Evolutionary conservation across 129 eudicot genomes (phyloP).

Genomic region (Deinandra increscens): DNA sequence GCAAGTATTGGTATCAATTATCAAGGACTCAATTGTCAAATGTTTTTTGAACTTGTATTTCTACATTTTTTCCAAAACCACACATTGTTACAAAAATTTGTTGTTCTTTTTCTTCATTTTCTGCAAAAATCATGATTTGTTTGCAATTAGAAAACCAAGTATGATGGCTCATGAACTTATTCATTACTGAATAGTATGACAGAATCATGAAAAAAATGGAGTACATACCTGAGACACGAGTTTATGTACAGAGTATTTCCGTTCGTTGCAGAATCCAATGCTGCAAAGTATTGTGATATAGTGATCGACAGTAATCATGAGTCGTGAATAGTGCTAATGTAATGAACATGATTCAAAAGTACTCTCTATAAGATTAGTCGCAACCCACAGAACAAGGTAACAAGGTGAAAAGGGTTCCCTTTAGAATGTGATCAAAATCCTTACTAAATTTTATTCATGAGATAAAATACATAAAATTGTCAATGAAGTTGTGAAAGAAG

Average conservation of each 20-base stretch:
- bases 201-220: slow-evolving; percentile 6
- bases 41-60: background rate
- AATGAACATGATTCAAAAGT: slow-evolving; percentile 11
- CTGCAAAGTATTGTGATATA: slow-evolving; percentile 44
- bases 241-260: slow-evolving; percentile 90
- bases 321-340: background rate
- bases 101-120: background rate
- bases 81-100: background rate
- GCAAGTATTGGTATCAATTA: background rate
- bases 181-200: slow-evolving; percentile 2
- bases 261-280: slow-evolving; percentile 85
- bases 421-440: background rate
- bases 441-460: background rate
- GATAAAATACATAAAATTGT: background rate
- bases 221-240: slow-evolving; percentile 84
- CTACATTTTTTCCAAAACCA: background rate
- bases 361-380: background rate
- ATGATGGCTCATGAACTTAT: background rate
- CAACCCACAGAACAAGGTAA: background rate
- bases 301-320: slow-evolving; percentile 19
- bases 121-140: background rate
- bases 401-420: slow-evolving; percentile 1
- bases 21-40: slow-evolving; percentile 1
- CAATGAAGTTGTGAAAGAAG: slow-evolving; percentile 1
- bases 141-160: slow-evolving; percentile 14